Evolutionary conservation across 1,139 yeast species (phyloP), one percentile per base, ranked within the genome.

Genomic region (Pichia sp.): DNA sequence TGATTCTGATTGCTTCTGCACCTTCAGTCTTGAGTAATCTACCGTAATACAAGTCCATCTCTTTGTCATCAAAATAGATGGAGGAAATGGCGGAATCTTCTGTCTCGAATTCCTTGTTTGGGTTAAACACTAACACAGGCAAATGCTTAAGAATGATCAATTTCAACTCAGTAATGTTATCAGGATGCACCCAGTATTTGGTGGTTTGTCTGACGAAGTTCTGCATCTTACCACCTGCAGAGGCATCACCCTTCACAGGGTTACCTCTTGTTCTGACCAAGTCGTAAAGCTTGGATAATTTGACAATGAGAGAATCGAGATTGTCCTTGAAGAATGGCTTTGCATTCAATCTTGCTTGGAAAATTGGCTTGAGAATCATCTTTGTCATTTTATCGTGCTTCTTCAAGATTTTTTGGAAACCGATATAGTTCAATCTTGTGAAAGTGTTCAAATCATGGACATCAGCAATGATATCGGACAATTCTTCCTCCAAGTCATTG

Each of bases 181-280:
- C 98, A 9, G 96, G 96, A 58, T 91, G 98, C 22, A 91, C 97
- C 98, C 98, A 91, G 64, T 91, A 91, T 56, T 91, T 91, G 15
- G 98, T 91, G 15, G 98, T 91, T 63, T 91, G 98, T 62, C 98
- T 80, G 33, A 91, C 97, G 54, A 91, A 91, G 66, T 91, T 93
- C 60, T 93, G 98, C 67, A 88, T 97, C 29, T 84, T 72, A 30
- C 98, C 98, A 53, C 98, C 98, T 15, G 98, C 96, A 5, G 96
- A 60, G 1, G 95, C 77, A 62, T 91, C 98, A 45, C 97, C 97
- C 53, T 75, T 72, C 30, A 86, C 84, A 16, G 98, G 97, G 53
- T 86, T 83, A 49, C 98, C 98, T 50, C 94, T 74, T 2, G 96
- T 91, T 59, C 98, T 76, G 19, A 91, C 97, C 48, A 88, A 65